phyloP scores from a whole-genome alignment of 1,139 yeast genomes.

The Zygosaccharomyces pseudobailii region DNA sequence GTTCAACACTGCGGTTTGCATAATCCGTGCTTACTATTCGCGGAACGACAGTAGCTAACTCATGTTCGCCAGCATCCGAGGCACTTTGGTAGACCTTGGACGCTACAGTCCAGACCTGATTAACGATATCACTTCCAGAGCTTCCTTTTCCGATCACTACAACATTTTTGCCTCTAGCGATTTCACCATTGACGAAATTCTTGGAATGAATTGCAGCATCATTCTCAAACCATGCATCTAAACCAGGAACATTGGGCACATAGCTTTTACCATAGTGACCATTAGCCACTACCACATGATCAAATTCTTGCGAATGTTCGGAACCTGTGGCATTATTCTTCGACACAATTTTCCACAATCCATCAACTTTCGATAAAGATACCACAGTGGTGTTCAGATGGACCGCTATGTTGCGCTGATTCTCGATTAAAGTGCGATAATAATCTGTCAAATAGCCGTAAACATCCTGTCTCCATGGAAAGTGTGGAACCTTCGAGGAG shows the following conservation, averaged over 20 bases:
- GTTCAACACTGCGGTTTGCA: slow-evolving; percentile 36
- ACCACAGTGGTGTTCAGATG: slow-evolving; percentile 20
- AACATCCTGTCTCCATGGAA: slow-evolving; percentile 26
- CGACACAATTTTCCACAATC: slow-evolving; percentile 19
- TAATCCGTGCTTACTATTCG: slow-evolving; percentile 34
- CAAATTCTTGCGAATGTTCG: slow-evolving; percentile 37
- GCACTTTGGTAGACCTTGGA: slow-evolving; percentile 44
- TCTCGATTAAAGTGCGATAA: slow-evolving; percentile 17
- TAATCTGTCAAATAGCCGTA: slow-evolving; percentile 24
- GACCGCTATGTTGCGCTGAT: slow-evolving; percentile 11
- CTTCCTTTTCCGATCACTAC: slow-evolving; percentile 60
- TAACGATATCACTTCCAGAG: slow-evolving; percentile 56
- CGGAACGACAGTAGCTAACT: slow-evolving; percentile 18
- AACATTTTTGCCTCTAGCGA: slow-evolving; percentile 40
- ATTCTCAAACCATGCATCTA: slow-evolving; percentile 45
- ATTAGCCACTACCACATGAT: slow-evolving; percentile 48
- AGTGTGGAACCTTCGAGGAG: slow-evolving; percentile 16
- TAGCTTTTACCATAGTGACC: slow-evolving; percentile 54
- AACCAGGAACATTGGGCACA: slow-evolving; percentile 45
- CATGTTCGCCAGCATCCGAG: slow-evolving; percentile 33
- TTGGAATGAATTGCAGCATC: slow-evolving; percentile 54
- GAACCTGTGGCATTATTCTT: slow-evolving; percentile 5
- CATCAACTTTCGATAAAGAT: slow-evolving; percentile 12
- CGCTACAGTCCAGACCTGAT: slow-evolving; percentile 44
- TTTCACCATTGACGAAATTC: slow-evolving; percentile 49